A percentile compares a stretch with the other conserved stretches of the same genome.
Evolutionary conservation across 768 basidiomycete species (phyloP).

Genomic region (Mycena belliarum): DNA sequence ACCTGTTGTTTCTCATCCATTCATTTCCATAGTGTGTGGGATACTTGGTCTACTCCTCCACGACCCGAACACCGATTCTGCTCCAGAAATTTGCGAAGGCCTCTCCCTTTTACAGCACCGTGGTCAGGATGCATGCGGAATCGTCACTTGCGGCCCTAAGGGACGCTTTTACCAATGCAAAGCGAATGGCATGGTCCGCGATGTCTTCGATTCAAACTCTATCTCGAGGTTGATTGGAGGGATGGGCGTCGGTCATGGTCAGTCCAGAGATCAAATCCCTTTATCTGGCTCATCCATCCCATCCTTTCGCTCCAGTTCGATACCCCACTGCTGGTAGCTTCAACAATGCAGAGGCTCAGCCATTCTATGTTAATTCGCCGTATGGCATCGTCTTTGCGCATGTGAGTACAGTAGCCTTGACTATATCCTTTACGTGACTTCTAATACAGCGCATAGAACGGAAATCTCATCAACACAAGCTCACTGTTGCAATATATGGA

Average conservation of each 20-base stretch:
- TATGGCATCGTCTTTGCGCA: slow-evolving; percentile 99
- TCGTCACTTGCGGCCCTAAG: slow-evolving; percentile 93
- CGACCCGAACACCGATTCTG: slow-evolving; percentile 72
- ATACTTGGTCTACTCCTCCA: slow-evolving; percentile 87
- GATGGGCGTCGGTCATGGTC: slow-evolving; percentile 98
- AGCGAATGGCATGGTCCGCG: slow-evolving; percentile 98
- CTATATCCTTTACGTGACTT: slow-evolving; percentile 6
- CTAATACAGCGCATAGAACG: slow-evolving; percentile 63
- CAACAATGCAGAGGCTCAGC: slow-evolving; percentile 95
- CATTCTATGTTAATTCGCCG: slow-evolving; percentile 99
- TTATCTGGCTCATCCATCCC: background rate
- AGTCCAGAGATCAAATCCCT: slow-evolving; percentile 29
- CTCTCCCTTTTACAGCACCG: slow-evolving; percentile 95
- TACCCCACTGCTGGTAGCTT: slow-evolving; percentile 99
- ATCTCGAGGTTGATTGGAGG: slow-evolving; percentile 80
- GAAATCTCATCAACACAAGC: slow-evolving; percentile 93
- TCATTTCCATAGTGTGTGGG: slow-evolving; percentile 69
- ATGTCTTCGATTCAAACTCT: slow-evolving; percentile 85
- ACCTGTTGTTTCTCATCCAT: background rate
- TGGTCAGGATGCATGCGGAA: slow-evolving; percentile 97
- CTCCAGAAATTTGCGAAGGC: slow-evolving; percentile 90
- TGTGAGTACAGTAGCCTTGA: slow-evolving; percentile 48
- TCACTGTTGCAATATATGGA: slow-evolving; percentile 92
- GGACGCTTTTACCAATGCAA: slow-evolving; percentile 98
- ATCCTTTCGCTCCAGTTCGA: slow-evolving; percentile 58